Percentiles rank a stretch among this genome's conserved stretches.
Evolutionary conservation across 2,329 filamentous ascomycete species (phyloP).

Genomic region (Acarospora socialis): DNA sequence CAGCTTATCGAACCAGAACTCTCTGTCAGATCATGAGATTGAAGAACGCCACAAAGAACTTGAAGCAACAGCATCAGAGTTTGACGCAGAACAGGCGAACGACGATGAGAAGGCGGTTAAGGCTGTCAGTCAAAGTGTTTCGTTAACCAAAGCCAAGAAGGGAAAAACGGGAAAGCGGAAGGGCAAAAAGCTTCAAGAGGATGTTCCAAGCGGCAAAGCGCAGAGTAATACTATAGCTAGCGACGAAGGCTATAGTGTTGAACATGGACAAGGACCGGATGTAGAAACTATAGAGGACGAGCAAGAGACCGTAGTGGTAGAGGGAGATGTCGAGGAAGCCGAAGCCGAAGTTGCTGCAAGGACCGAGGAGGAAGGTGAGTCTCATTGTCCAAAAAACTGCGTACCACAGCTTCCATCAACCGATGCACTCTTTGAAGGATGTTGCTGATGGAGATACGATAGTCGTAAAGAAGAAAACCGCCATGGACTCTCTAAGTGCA

Average conservation of each 20-base stretch:
- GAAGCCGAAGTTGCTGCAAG: conserved; percentile 32
- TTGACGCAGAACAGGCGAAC: too few species aligned
- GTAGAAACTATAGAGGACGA: conserved; percentile 13
- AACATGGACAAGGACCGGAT: conserved; percentile 36
- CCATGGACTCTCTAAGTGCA: conserved; percentile 61
- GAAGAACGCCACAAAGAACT: too few species aligned
- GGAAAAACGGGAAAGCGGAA: conserved; percentile 33
- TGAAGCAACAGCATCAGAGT: too few species aligned
- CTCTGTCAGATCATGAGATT: too few species aligned
- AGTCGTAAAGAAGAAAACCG: conserved; percentile 67
- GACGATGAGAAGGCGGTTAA: too few species aligned
- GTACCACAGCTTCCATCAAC: conserved; percentile 1
- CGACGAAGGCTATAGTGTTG: conserved; percentile 41
- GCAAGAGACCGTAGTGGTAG: conserved; percentile 31
- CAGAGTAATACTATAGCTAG: conserved; percentile 18
- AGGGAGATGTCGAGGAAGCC: conserved; percentile 29
- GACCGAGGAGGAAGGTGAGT: conserved; percentile 38
- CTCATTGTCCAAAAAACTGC: too few species aligned
- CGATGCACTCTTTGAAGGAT: too few species aligned
- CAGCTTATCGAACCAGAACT: too few species aligned
- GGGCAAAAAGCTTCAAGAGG: conserved; percentile 27
- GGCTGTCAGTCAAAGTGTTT: too few species aligned
- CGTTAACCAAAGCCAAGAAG: too few species aligned
- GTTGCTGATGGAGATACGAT: conserved; percentile 22
- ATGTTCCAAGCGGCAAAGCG: conserved; percentile 19